Conservation (phyloP, 1,284 basidiomycete species). For the Cutaneotrichosporon curvatum region DNA sequence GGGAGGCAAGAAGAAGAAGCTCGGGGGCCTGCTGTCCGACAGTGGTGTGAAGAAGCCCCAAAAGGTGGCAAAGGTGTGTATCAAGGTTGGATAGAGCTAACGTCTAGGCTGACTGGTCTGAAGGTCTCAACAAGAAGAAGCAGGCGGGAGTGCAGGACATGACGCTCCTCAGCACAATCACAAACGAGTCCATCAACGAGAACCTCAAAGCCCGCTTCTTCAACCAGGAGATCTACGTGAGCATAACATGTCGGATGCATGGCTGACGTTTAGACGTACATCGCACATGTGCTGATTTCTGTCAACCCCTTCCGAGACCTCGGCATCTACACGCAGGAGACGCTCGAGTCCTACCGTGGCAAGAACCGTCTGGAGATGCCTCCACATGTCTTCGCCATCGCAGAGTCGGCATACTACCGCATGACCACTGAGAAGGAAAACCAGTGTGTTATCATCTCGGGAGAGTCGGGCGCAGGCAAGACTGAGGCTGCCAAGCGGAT, state of each 20-base stretch:
- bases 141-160: slow-evolving; percentile 96
- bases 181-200: slow-evolving; percentile 96
- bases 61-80: slow-evolving; percentile 17
- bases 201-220: slow-evolving; percentile 95
- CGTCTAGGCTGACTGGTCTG: slow-evolving; percentile 87
- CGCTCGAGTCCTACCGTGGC: slow-evolving; percentile 79
- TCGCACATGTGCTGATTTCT: slow-evolving; percentile 93
- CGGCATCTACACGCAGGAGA: slow-evolving; percentile 92
- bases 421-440: slow-evolving; percentile 99
- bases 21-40: slow-evolving; percentile 58
- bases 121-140: slow-evolving; percentile 98
- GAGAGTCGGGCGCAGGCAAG: slow-evolving; percentile 95
- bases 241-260: slow-evolving; percentile 14
- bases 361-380: slow-evolving; percentile 98
- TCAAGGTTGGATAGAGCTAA: not conserved
- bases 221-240: slow-evolving; percentile 84
- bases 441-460: slow-evolving; percentile 99
- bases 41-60: slow-evolving; percentile 25
- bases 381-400: slow-evolving; percentile 96
- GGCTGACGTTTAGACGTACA: slow-evolving; percentile 63
- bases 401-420: slow-evolving; percentile 95
- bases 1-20: slow-evolving; percentile 79
- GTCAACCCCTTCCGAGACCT: slow-evolving; percentile 97
- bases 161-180: slow-evolving; percentile 94
- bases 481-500: slow-evolving; percentile 97